Evolutionary conservation across 2,329 filamentous ascomycete species (phyloP).

Genomic region (Alternaria sp.): DNA sequence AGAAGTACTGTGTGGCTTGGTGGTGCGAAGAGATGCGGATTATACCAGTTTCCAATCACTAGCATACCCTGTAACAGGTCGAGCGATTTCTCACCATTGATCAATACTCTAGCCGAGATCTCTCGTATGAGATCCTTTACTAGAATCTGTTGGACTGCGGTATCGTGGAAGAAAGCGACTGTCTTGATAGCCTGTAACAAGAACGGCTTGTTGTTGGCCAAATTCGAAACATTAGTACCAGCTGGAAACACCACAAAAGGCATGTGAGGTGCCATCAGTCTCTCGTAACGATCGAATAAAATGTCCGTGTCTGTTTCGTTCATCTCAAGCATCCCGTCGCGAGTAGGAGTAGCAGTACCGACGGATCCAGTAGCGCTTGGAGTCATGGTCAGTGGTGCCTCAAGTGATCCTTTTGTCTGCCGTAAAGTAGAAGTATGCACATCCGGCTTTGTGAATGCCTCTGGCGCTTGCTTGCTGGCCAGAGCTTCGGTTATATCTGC

Average conservation of each 20-base stretch:
- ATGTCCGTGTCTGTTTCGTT: neutral
- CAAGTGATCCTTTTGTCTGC: neutral
- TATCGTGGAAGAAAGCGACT: neutral
- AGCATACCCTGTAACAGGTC: conserved; percentile 10
- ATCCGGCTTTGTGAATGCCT: neutral
- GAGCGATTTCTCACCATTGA: neutral
- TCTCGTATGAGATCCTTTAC: neutral
- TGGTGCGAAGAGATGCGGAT: conserved; percentile 6
- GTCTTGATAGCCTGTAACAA: neutral
- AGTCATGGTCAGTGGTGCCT: neutral
- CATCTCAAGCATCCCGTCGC: neutral
- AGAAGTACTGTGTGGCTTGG: conserved; percentile 8
- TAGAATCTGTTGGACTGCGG: neutral
- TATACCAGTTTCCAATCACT: conserved; percentile 11
- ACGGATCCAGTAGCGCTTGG: neutral
- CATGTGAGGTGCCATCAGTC: neutral
- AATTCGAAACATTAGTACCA: neutral
- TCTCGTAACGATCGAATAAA: neutral
- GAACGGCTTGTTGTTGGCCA: neutral
- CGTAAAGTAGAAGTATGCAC: neutral
- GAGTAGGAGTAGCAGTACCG: rapidly evolving
- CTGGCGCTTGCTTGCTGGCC: neutral
- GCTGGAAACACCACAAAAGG: neutral
- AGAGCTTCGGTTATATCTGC: neutral
- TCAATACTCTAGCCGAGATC: neutral